Percentiles rank a stretch among this genome's conserved stretches.
Conservation (phyloP, 495 filamentous ascomycete species). For the Daldinia loculata region DNA sequence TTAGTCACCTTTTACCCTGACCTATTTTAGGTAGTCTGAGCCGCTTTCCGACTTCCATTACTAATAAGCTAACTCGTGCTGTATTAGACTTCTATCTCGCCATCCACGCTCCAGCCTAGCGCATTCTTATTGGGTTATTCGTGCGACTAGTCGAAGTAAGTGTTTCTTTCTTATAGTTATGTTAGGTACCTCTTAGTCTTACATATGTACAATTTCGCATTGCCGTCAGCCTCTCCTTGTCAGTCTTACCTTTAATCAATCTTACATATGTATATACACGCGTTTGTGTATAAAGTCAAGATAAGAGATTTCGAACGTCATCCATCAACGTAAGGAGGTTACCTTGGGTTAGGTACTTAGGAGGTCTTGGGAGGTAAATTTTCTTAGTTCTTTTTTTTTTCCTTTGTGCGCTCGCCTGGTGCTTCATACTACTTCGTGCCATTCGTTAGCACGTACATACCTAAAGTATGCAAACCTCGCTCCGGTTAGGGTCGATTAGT, state of each 20-base stretch:
- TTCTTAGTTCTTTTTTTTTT: conserved; percentile 1
- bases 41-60: conserved; percentile 35
- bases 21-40: conserved; percentile 26
- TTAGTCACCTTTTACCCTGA: conserved; percentile 25
- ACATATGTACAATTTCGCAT: not conserved
- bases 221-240: conserved; percentile 29
- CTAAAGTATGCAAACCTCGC: conserved; percentile 11
- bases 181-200: not conserved
- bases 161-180: not conserved
- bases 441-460: conserved; percentile 7
- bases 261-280: conserved; percentile 13
- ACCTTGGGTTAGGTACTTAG: too few species aligned
- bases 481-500: conserved; percentile 22
- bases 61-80: conserved; percentile 32
- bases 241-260: conserved; percentile 12
- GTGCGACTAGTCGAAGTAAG: conserved; percentile 1
- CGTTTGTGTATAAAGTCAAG: conserved; percentile 23
- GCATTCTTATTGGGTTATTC: conserved; percentile 28
- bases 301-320: conserved; percentile 24
- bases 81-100: conserved; percentile 24
- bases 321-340: conserved; percentile 7
- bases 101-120: conserved; percentile 23
- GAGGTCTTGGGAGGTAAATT: not conserved
- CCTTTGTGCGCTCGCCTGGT: not conserved
- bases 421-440: not conserved